Conservation (phyloP, 2,329 filamentous ascomycete genomes). For the Ceratocystiopsis minuta region DNA sequence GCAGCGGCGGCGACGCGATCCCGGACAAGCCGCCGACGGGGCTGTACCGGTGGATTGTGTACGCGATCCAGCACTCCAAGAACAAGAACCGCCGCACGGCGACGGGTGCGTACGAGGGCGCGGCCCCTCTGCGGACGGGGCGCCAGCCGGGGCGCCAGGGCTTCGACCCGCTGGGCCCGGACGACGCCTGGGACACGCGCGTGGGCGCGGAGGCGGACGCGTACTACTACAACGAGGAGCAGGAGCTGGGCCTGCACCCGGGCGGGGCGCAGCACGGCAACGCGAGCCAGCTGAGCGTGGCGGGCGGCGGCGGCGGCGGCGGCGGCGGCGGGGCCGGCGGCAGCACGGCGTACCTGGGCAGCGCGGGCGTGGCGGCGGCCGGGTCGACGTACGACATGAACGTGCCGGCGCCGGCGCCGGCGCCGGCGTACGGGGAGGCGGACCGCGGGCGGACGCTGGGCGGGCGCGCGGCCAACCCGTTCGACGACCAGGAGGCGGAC, state of each 20-base stretch:
- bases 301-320: too few relatives aligned
- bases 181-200: slow-evolving; percentile 71
- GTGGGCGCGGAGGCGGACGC: slow-evolving; percentile 55
- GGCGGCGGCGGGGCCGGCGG: slow-evolving; percentile 4
- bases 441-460: slow-evolving; percentile 25
- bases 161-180: slow-evolving; percentile 50
- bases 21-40: slow-evolving; percentile 37
- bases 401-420: slow-evolving; percentile 18
- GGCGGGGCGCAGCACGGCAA: slow-evolving; percentile 16
- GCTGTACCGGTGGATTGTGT: slow-evolving; percentile 54
- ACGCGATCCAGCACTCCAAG: slow-evolving; percentile 45
- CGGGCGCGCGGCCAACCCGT: slow-evolving; percentile 38
- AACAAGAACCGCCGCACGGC: slow-evolving; percentile 43
- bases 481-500: slow-evolving; percentile 43
- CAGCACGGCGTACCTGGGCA: slow-evolving; percentile 7
- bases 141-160: slow-evolving; percentile 20
- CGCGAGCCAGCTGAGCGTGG: slow-evolving; percentile 6
- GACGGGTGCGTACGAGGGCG: slow-evolving; percentile 51
- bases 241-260: slow-evolving; percentile 43
- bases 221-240: slow-evolving; percentile 48
- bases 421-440: slow-evolving; percentile 12
- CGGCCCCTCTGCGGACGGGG: too few relatives aligned
- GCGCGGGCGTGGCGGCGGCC: slow-evolving; percentile 2
- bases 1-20: too few relatives aligned
- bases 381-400: slow-evolving; percentile 32